phyloP scores from a whole-genome alignment of 1,284 basidiomycete genomes.

The Papiliotrema nemorosa region DNA sequence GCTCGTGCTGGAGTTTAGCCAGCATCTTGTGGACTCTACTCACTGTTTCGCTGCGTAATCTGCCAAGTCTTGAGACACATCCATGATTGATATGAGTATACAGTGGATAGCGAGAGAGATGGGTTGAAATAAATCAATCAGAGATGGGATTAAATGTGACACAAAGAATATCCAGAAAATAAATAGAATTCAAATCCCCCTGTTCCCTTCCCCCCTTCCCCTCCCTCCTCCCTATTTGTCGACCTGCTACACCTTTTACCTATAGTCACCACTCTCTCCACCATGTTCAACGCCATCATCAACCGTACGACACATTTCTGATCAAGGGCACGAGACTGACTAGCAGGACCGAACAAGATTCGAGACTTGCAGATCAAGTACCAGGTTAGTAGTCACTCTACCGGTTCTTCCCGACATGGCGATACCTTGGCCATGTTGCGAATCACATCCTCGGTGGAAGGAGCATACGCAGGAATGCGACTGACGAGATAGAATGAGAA shows the following conservation, averaged over 20 bases:
- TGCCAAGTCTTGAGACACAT: conserved; percentile 43
- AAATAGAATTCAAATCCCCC: no score
- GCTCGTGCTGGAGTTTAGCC: conserved; percentile 25
- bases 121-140: background rate
- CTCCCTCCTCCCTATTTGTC: no score
- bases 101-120: background rate
- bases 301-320: conserved; percentile 26
- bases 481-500: conserved; percentile 6
- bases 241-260: no score
- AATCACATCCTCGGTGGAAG: background rate
- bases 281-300: conserved; percentile 25
- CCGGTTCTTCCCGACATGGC: background rate
- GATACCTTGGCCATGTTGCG: background rate
- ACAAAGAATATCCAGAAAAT: no score
- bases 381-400: conserved; percentile 36
- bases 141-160: conserved; percentile 1
- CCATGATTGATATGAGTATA: conserved; percentile 36
- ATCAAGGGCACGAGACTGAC: conserved; percentile 9
- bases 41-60: conserved; percentile 39
- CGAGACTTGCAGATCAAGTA: conserved; percentile 42
- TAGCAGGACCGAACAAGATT: conserved; percentile 36
- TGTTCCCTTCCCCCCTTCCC: background rate
- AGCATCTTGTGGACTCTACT: conserved; percentile 5
- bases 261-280: no score
- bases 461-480: no score